Conservation (phyloP, 345 rosid species). For the Passiflora organensis region DNA sequence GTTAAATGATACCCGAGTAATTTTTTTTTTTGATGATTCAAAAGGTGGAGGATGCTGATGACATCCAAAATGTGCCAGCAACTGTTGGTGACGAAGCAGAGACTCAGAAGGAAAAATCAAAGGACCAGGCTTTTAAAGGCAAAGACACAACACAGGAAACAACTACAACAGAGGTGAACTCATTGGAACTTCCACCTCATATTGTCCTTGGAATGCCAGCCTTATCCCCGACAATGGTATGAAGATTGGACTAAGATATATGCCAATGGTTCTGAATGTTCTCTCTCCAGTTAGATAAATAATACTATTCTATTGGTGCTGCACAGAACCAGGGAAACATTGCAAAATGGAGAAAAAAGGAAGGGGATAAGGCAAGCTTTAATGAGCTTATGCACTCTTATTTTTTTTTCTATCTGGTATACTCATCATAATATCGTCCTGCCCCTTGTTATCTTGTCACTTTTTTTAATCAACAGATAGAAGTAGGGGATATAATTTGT, state of each 20-base stretch:
- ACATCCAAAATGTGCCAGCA: conserved; percentile 59
- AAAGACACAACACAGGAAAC: conserved; percentile 35
- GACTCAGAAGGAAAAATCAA: conserved; percentile 42
- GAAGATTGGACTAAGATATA: conserved; percentile 14
- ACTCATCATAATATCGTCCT: conserved; percentile 5
- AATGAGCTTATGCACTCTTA: neutral
- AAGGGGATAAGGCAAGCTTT: conserved; percentile 87
- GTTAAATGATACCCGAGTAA: conserved; percentile 5
- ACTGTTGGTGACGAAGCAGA: conserved; percentile 39
- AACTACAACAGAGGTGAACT: conserved; percentile 32
- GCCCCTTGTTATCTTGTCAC: conserved; percentile 17
- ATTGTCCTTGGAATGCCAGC: conserved; percentile 90
- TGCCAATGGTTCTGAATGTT: conserved; percentile 10
- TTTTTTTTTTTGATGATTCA: conserved; percentile 24
- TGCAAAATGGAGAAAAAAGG: conserved; percentile 80
- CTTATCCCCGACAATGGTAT: conserved; percentile 96
- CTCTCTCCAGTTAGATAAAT: conserved; percentile 10
- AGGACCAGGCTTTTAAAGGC: conserved; percentile 30
- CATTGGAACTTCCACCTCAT: conserved; percentile 77
- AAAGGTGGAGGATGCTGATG: conserved; percentile 88
- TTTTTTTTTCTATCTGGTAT: conserved; percentile 6
- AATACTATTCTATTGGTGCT: conserved; percentile 22
- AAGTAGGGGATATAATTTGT: conserved; percentile 91
- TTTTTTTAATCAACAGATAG: conserved; percentile 58
- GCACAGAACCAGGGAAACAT: conserved; percentile 86